Evolutionary conservation across 2,329 filamentous ascomycete species (phyloP).

Genomic region (Colletotrichum tamarilloi): DNA sequence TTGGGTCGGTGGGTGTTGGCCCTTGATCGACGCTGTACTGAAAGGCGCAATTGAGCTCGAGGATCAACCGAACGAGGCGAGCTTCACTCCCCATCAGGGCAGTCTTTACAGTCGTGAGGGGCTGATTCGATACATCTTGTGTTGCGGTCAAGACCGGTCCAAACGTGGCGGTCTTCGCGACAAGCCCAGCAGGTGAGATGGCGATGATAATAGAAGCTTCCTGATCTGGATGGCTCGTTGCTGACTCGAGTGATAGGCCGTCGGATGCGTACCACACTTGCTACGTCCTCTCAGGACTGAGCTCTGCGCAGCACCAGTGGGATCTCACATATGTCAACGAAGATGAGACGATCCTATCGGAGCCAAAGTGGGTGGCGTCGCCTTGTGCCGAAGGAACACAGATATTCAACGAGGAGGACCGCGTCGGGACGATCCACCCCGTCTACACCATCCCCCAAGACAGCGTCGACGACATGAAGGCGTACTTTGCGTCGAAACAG

Average conservation of each 20-base stretch:
- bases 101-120: slow-evolving; percentile 85
- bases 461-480: slow-evolving; percentile 71
- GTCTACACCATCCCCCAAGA: slow-evolving; percentile 85
- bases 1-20: slow-evolving; percentile 97
- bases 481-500: slow-evolving; percentile 71
- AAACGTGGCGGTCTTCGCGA: slow-evolving; percentile 86
- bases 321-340: slow-evolving; percentile 48
- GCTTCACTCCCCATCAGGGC: slow-evolving; percentile 41
- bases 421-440: slow-evolving; percentile 79
- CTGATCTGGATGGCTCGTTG: background rate
- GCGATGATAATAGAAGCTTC: background rate
- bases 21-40: slow-evolving; percentile 84
- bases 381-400: slow-evolving; percentile 64
- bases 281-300: slow-evolving; percentile 89
- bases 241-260: slow-evolving; percentile 56
- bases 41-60: slow-evolving; percentile 56
- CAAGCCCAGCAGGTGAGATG: slow-evolving; percentile 87
- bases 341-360: slow-evolving; percentile 47
- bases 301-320: slow-evolving; percentile 80
- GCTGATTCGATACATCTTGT: slow-evolving; percentile 88
- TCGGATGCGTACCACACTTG: slow-evolving; percentile 94
- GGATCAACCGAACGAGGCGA: slow-evolving; percentile 43
- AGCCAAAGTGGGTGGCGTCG: slow-evolving; percentile 58
- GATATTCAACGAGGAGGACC: slow-evolving; percentile 78
- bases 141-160: slow-evolving; percentile 82